Evolutionary conservation across 2,329 filamentous ascomycete genomes (phyloP).

Genomic region (Ceratocystis smalleyi): DNA sequence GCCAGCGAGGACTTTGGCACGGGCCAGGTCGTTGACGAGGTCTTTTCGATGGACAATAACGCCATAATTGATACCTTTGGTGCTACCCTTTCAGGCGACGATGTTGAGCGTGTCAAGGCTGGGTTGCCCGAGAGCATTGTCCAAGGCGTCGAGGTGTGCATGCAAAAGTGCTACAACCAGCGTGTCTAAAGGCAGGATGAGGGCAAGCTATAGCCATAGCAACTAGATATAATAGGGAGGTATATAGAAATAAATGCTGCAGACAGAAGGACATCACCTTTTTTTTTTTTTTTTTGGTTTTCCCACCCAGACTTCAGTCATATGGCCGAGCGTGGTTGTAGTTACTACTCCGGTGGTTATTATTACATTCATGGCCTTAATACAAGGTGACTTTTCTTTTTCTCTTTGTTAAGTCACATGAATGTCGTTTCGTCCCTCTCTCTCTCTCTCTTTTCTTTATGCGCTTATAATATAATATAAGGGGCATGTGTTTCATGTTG

Average conservation of each 20-base stretch:
- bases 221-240: not conserved
- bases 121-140: conserved; percentile 32
- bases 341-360: not conserved
- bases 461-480: not conserved
- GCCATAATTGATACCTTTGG: conserved; percentile 34
- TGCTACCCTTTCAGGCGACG: conserved; percentile 30
- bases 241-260: not conserved
- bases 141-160: conserved; percentile 36
- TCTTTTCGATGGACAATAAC: conserved; percentile 32
- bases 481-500: not conserved
- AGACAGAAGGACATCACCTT: not conserved
- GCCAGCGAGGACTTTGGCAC: conserved; percentile 36
- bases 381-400: too few species aligned
- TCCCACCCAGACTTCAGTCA: not conserved
- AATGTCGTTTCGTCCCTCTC: not conserved
- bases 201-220: not conserved
- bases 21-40: conserved; percentile 35
- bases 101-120: conserved; percentile 31
- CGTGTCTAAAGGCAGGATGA: not conserved
- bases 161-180: conserved; percentile 30
- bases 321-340: not conserved
- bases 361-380: not conserved
- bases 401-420: not conserved
- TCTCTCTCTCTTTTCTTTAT: not conserved
- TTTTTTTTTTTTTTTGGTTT: too few species aligned